Evolutionary conservation across 192 early-diverging fungal genomes (phyloP).

Genomic region (Paraglomus occultum): DNA sequence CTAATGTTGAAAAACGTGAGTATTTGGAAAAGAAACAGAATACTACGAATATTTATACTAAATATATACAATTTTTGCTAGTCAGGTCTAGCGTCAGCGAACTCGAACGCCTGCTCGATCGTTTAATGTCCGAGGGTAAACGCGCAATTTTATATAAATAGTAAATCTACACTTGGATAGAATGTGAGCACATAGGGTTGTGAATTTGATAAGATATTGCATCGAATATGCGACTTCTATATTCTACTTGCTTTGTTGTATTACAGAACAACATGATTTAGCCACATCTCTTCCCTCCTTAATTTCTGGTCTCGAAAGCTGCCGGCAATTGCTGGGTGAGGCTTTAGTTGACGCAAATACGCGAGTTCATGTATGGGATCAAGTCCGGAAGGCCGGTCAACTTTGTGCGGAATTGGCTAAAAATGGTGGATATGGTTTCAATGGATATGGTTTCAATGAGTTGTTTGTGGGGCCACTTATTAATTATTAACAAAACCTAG

Average conservation of each 20-base stretch:
- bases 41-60: too few relatives aligned
- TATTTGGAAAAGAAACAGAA: too few relatives aligned
- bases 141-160: not conserved
- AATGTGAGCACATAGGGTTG: too few relatives aligned
- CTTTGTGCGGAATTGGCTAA: slow-evolving; percentile 38
- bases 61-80: not conserved
- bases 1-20: too few relatives aligned
- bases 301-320: slow-evolving; percentile 16
- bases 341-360: not conserved
- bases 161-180: too few relatives aligned
- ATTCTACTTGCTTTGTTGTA: too few relatives aligned
- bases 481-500: slow-evolving; percentile 26
- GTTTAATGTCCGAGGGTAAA: not conserved
- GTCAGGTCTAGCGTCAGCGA: not conserved
- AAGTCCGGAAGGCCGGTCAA: slow-evolving; percentile 34
- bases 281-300: slow-evolving; percentile 1
- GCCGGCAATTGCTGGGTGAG: not conserved
- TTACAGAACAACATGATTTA: slow-evolving; percentile 4
- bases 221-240: too few relatives aligned
- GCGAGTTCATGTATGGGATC: slow-evolving; percentile 27
- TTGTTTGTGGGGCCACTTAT: not conserved
- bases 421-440: slow-evolving; percentile 30
- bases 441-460: not conserved
- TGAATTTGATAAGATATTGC: too few relatives aligned
- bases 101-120: not conserved